These are phyloP conservation scores for Thermoascus crustaceus DNA, from an alignment of 2,329 filamentous ascomycete genomes.

Conservation along the genomic window DNA sequence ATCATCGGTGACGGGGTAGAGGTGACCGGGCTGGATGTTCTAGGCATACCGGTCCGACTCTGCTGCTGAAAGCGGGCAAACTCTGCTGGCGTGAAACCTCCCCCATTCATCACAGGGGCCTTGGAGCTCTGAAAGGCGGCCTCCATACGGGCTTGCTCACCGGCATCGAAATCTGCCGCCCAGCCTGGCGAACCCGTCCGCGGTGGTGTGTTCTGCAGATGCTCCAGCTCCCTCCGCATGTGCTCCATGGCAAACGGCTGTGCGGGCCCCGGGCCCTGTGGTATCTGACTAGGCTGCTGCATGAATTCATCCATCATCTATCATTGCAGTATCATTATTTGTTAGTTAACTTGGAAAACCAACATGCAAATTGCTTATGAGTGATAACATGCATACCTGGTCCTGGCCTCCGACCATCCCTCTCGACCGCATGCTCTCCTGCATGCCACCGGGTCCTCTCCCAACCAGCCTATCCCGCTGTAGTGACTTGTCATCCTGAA, in stretches of 20 bases:
- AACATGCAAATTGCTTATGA: not conserved
- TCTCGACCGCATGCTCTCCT: conserved; percentile 70
- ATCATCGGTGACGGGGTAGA: conserved; percentile 53
- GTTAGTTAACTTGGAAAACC: no score
- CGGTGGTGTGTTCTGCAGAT: conserved; percentile 40
- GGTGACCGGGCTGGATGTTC: conserved; percentile 51
- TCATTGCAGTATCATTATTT: not conserved
- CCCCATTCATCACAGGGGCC: conserved; percentile 37
- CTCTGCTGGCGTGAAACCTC: conserved; percentile 69
- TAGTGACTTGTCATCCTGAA: conserved; percentile 89
- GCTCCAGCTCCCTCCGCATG: conserved; percentile 55
- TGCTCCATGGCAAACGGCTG: conserved; percentile 59
- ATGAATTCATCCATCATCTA: conserved; percentile 93
- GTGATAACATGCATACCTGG: conserved; percentile 44
- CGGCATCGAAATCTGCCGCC: conserved; percentile 57
- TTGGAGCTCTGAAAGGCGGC: conserved; percentile 54
- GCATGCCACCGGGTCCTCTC: conserved; percentile 59
- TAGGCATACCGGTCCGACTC: conserved; percentile 50
- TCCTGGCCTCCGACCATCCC: conserved; percentile 64
- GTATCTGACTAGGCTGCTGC: conserved; percentile 62
- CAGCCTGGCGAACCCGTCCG: conserved; percentile 50
- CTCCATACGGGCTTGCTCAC: conserved; percentile 62
- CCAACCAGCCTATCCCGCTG: conserved; percentile 84
- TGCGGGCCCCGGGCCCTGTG: conserved; percentile 45
- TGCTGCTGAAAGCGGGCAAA: conserved; percentile 80